phyloP scores from a whole-genome alignment of 805 yeast genomes.

The Tetrapisispora nanseiensis region DNA sequence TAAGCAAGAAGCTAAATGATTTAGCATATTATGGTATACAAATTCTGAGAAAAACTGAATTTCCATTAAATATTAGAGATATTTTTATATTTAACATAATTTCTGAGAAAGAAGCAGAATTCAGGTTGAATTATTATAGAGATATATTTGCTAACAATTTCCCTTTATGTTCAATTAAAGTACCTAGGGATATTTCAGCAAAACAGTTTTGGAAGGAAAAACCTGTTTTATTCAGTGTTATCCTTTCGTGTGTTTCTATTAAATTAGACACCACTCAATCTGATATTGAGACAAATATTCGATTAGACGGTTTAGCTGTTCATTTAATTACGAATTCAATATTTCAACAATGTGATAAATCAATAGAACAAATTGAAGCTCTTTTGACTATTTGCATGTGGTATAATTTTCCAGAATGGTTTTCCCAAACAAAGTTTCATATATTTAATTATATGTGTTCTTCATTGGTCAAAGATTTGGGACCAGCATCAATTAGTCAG shows the following conservation, averaged over 20 bases:
- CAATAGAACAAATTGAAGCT: constrained; percentile 55
- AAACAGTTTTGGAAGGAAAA: constrained; percentile 39
- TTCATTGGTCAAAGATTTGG: constrained; percentile 65
- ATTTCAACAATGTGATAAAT: constrained; percentile 59
- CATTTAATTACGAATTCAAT: constrained; percentile 48
- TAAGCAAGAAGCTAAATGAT: constrained; percentile 33
- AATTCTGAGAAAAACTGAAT: constrained; percentile 37
- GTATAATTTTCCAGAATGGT: constrained; percentile 79
- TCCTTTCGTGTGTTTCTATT: constrained; percentile 55
- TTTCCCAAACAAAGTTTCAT: constrained; percentile 69
- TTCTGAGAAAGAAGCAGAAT: constrained; percentile 47
- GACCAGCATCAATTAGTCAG: constrained; percentile 45
- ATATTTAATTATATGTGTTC: constrained; percentile 58
- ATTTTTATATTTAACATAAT: constrained; percentile 49
- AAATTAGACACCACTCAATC: constrained; percentile 26
- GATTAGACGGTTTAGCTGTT: constrained; percentile 44
- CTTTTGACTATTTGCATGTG: constrained; percentile 56
- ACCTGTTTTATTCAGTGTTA: constrained; percentile 55
- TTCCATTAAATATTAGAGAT: constrained; percentile 37
- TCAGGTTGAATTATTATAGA: constrained; percentile 43
- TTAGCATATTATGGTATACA: constrained; percentile 37
- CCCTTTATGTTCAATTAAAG: constrained; percentile 43
- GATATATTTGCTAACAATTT: constrained; percentile 36
- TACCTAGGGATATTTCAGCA: constrained; percentile 38
- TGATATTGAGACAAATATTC: constrained; percentile 35